These are phyloP conservation scores for Castanea sativa DNA, from an alignment of 306 rosid genomes.

Conservation along the genomic window DNA sequence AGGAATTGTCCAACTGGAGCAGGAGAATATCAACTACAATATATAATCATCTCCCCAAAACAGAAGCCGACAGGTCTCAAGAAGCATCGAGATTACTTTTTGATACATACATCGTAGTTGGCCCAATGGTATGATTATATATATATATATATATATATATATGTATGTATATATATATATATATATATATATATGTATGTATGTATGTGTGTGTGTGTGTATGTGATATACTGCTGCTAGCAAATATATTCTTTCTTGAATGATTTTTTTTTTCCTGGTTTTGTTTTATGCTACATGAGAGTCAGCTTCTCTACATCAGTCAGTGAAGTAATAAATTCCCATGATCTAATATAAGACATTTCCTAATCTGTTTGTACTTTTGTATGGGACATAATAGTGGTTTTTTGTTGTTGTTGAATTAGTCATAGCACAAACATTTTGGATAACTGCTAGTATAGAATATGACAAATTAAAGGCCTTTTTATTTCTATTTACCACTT, in stretches of 20 bases:
- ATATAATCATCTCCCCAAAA: background rate
- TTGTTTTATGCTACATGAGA: background rate
- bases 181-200: background rate
- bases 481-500: constrained; percentile 12
- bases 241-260: background rate
- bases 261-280: background rate
- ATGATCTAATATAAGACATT: background rate
- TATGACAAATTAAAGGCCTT: constrained; percentile 21
- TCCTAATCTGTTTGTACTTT: constrained; percentile 13
- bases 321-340: background rate
- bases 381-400: background rate
- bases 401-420: background rate
- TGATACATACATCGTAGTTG: background rate
- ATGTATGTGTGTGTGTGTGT: background rate
- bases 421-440: constrained; percentile 18
- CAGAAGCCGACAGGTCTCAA: background rate
- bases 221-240: background rate
- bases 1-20: no score
- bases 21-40: background rate
- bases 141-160: background rate
- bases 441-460: constrained; percentile 39
- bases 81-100: background rate
- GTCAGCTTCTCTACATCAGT: background rate
- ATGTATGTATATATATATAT: background rate
- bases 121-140: background rate